Evolutionary conservation across 2,329 filamentous ascomycete genomes (phyloP), one percentile per base, ranked within the genome.

Genomic region (Aspergillus glaucus): DNA sequence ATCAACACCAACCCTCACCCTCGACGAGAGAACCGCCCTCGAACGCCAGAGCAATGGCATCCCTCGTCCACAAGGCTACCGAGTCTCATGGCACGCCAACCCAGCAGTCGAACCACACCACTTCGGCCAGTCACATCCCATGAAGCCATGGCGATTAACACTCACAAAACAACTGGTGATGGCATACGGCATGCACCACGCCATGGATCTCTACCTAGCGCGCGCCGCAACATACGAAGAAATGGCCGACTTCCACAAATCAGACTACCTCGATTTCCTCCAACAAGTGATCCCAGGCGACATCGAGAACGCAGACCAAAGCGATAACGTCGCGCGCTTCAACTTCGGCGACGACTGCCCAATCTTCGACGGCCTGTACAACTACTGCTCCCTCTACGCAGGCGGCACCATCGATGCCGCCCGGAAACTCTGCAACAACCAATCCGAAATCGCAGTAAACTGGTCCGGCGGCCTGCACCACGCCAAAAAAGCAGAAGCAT

Each of bases 81-180:
- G 80, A 28, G 92, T 98, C 43, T 96, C 92, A 8, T 97, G 91
- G 71, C 93, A 98, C 68, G 89, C 90, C 72, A 96, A 96, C 62
- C 88, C 91, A 1, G 84, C 88, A 51, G 94, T 97, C 66, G 93
- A 98, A 73, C 87, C 87, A 65, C 92, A 97, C 70, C 93, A 98
- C 69, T 98, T 98, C 68, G 93, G 93, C 56, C 86, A 88, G 72
- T 91, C 88, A 8, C 93, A 98, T 75, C 93, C 93, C 17, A 98
- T 98, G 93, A 98, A 98, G 69, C 93, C 93, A 50, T 97, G 93
- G 92, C 88, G 93, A 32, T 75, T 98, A 55, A 96, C 91, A 14
- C 79, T 98, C 48, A 94, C 93, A 49, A 97, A 98, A 69, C 89
- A 93, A 61, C 81, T 98, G 43, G 89, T 98, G 55, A 85, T 94